Conservation (phyloP, 768 basidiomycete species). For the Trametes meyenii region DNA sequence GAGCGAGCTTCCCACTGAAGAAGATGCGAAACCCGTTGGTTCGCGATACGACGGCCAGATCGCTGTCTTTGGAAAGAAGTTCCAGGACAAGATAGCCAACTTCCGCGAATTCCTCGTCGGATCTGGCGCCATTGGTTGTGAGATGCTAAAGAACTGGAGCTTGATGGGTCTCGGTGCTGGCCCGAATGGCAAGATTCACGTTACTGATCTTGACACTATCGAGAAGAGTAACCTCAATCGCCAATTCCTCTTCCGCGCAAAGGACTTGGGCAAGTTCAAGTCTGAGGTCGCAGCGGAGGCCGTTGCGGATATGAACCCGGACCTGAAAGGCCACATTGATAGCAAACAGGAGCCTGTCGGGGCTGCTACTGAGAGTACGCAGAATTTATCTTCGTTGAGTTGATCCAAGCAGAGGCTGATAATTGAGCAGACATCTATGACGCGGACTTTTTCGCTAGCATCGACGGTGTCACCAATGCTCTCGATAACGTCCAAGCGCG, state of each 20-base stretch:
- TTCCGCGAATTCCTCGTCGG: slow-evolving; percentile 96
- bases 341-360: slow-evolving; percentile 95
- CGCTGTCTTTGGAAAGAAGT: slow-evolving; percentile 90
- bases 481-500: slow-evolving; percentile 96
- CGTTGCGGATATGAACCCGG: slow-evolving; percentile 95
- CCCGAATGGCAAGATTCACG: slow-evolving; percentile 77
- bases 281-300: slow-evolving; percentile 91
- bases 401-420: slow-evolving; percentile 19
- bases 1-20: slow-evolving; percentile 69
- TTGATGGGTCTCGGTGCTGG: slow-evolving; percentile 95
- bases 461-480: slow-evolving; percentile 97
- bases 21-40: slow-evolving; percentile 78
- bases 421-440: slow-evolving; percentile 72
- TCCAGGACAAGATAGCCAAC: slow-evolving; percentile 90
- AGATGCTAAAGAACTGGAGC: slow-evolving; percentile 99
- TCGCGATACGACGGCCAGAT: slow-evolving; percentile 94
- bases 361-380: slow-evolving; percentile 86
- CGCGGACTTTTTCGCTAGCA: slow-evolving; percentile 81
- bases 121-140: slow-evolving; percentile 98
- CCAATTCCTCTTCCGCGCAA: slow-evolving; percentile 96
- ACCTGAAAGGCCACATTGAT: slow-evolving; percentile 80
- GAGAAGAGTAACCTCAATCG: slow-evolving; percentile 99
- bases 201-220: slow-evolving; percentile 98
- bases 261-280: slow-evolving; percentile 97
- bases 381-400: not conserved